These are phyloP conservation scores for Aspergillus baeticus DNA, from an alignment of 495 filamentous ascomycete species.

Conservation along the genomic window DNA sequence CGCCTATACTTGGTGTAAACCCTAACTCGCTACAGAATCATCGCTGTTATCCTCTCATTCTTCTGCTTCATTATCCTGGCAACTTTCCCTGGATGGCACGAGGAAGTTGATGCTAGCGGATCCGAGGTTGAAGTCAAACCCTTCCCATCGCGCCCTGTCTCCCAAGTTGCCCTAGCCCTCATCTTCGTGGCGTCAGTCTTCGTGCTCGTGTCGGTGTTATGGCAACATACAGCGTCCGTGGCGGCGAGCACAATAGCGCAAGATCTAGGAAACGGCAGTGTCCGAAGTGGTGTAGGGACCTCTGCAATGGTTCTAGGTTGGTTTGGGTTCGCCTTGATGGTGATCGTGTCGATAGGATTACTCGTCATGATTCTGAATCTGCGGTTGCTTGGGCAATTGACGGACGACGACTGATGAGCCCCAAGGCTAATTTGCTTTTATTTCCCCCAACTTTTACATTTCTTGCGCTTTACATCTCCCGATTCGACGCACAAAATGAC, in stretches of 20 bases:
- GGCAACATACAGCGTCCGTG: conserved; percentile 90
- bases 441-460: conserved; percentile 18
- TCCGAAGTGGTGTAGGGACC: conserved; percentile 83
- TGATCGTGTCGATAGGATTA: conserved; percentile 90
- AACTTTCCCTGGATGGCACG: conserved; percentile 73
- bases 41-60: conserved; percentile 69
- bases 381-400: conserved; percentile 58
- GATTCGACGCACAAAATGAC: neutral
- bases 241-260: conserved; percentile 90
- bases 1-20: neutral
- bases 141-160: conserved; percentile 67
- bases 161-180: conserved; percentile 62
- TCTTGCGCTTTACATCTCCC: conserved; percentile 13
- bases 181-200: conserved; percentile 69
- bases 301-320: conserved; percentile 95
- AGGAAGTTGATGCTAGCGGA: conserved; percentile 55
- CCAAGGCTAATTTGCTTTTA: conserved; percentile 5
- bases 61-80: conserved; percentile 68
- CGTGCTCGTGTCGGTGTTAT: conserved; percentile 67
- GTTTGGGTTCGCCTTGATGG: conserved; percentile 91
- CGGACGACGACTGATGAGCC: conserved; percentile 51
- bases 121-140: conserved; percentile 62
- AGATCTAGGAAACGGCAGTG: conserved; percentile 92
- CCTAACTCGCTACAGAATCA: conserved; percentile 48
- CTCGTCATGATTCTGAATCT: conserved; percentile 96